A percentile compares a stretch with the other conserved stretches of the same genome.
These are phyloP conservation scores for Candolleomyces eurysporus DNA, from an alignment of 768 basidiomycete genomes.

Conservation along the genomic window DNA sequence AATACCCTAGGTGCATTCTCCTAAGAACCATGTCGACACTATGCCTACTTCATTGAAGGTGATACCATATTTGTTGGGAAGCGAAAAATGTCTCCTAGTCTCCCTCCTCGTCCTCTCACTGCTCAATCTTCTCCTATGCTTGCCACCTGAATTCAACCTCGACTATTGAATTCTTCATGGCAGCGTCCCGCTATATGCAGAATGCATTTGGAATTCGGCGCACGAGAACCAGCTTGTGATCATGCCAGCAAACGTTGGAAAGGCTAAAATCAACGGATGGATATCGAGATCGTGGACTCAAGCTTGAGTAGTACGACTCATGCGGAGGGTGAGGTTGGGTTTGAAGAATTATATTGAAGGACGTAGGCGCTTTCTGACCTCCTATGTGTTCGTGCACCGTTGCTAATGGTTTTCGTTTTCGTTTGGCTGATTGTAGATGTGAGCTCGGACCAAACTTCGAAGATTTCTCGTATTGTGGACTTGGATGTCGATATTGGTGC, in stretches of 20 bases:
- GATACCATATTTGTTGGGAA: conserved; percentile 33
- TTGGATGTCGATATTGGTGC: conserved; percentile 97
- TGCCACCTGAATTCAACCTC: conserved; percentile 22
- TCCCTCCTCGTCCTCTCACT: neutral
- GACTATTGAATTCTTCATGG: conserved; percentile 81
- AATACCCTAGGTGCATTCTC: conserved; percentile 51
- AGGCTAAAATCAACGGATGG: conserved; percentile 61
- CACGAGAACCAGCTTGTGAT: conserved; percentile 87
- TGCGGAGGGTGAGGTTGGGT: conserved; percentile 86
- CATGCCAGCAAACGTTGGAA: conserved; percentile 92
- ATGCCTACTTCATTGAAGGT: conserved; percentile 84
- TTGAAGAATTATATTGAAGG: conserved; percentile 60
- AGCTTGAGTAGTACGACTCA: conserved; percentile 43
- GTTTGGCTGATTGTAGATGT: conserved; percentile 34
- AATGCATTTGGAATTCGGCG: conserved; percentile 87
- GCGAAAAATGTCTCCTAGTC: conserved; percentile 29
- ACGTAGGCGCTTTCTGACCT: conserved; percentile 46
- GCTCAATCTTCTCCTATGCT: neutral
- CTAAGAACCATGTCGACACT: conserved; percentile 49
- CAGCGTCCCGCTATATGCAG: conserved; percentile 77
- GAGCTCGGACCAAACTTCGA: conserved; percentile 42
- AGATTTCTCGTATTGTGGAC: conserved; percentile 73
- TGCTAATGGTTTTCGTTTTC: too few relatives aligned
- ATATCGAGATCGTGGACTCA: conserved; percentile 95
- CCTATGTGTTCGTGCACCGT: neutral